Conservation (phyloP, 306 rosid genomes). For the cucumber (Cucumis sativus) region DNA sequence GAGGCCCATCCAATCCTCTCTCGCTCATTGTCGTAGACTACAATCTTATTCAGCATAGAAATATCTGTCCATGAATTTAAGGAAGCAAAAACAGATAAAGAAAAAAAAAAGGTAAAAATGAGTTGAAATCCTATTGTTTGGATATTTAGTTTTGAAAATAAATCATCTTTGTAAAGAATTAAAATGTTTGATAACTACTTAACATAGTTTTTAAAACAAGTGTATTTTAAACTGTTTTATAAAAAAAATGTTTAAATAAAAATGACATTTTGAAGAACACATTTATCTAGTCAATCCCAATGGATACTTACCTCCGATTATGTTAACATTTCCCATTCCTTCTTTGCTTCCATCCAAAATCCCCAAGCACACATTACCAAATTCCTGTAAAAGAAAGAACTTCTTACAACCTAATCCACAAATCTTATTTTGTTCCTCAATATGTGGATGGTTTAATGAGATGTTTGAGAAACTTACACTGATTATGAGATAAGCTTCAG, state of each 20-base stretch:
- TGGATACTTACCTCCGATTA: slow-evolving; percentile 47
- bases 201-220: no score
- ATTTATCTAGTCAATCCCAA: no score
- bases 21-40: slow-evolving; percentile 64
- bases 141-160: no score
- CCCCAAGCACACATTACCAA: slow-evolving; percentile 65
- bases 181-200: no score
- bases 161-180: no score
- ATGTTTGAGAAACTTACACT: slow-evolving; percentile 25
- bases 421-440: neutral
- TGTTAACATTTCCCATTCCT: slow-evolving; percentile 31
- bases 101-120: neutral
- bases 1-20: slow-evolving; percentile 56
- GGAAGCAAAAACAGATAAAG: neutral
- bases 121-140: no score
- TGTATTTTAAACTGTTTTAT: no score
- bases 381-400: slow-evolving; percentile 23
- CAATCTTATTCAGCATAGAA: slow-evolving; percentile 44
- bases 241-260: no score
- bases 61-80: slow-evolving; percentile 24
- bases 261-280: no score
- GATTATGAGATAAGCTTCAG: slow-evolving; percentile 50
- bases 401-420: slow-evolving; percentile 10
- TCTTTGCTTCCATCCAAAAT: slow-evolving; percentile 38
- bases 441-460: neutral